These are phyloP conservation scores for Auricularia sp. DNA, from an alignment of 768 basidiomycete genomes.

Conservation along the genomic window DNA sequence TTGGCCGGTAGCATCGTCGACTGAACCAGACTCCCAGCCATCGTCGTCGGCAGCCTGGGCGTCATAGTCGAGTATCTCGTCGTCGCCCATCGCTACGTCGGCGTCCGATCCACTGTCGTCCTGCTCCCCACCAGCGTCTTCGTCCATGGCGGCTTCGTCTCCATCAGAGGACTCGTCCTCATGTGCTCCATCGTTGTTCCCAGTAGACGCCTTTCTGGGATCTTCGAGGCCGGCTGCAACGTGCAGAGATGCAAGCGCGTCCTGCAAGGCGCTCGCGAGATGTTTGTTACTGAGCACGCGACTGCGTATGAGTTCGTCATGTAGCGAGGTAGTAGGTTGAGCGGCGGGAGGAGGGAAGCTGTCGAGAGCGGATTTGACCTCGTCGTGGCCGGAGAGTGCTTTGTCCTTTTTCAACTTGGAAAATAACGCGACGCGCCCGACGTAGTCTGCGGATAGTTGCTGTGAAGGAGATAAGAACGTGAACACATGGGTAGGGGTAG, in stretches of 20 bases:
- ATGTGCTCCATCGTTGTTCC: conserved; percentile 14
- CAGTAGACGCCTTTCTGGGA: conserved; percentile 10
- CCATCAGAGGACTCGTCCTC: not conserved
- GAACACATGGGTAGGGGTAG: not conserved
- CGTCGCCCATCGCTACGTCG: conserved; percentile 5
- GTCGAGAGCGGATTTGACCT: conserved; percentile 35
- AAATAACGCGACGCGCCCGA: conserved; percentile 57
- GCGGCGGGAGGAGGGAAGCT: conserved; percentile 8
- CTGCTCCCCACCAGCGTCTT: not conserved
- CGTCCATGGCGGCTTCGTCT: not conserved
- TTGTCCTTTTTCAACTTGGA: conserved; percentile 70
- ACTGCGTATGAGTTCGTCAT: conserved; percentile 44
- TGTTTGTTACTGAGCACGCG: conserved; percentile 68
- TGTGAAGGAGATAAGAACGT: conserved; percentile 19
- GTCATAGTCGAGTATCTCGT: not conserved
- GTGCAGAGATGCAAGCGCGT: conserved; percentile 30
- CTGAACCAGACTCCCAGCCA: conserved; percentile 36
- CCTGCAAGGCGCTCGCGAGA: conserved; percentile 49
- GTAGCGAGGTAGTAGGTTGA: conserved; percentile 8
- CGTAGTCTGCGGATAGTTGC: conserved; percentile 46
- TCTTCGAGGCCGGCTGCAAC: conserved; percentile 2
- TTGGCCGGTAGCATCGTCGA: conserved; percentile 18
- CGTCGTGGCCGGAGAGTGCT: conserved; percentile 39
- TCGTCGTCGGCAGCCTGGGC: conserved; percentile 18
- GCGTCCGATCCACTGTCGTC: not conserved